Evolutionary conservation across 345 rosid genomes (phyloP).

Genomic region (Dipteronia dyeriana): DNA sequence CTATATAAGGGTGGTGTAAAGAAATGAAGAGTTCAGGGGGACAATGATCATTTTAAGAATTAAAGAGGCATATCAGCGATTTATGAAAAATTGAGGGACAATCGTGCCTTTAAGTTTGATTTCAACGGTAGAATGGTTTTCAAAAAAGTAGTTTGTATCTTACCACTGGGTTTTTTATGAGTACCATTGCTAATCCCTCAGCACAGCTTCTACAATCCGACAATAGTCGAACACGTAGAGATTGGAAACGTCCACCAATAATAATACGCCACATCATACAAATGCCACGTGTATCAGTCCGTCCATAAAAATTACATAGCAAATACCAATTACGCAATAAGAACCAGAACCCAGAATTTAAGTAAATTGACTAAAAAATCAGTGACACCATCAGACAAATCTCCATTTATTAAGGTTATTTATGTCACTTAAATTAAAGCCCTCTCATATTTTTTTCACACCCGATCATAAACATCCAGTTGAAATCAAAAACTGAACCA

Average conservation of each 20-base stretch:
- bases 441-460: neutral
- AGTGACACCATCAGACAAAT: neutral
- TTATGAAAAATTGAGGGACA: too few species aligned
- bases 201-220: neutral
- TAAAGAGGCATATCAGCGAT: too few species aligned
- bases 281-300: slow-evolving; percentile 10
- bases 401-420: neutral
- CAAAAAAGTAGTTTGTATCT: too few species aligned
- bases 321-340: neutral
- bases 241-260: slow-evolving; percentile 13
- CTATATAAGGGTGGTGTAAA: too few species aligned
- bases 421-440: neutral
- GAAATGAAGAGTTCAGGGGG: too few species aligned
- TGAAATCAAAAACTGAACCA: neutral
- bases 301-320: neutral
- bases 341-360: slow-evolving; percentile 10
- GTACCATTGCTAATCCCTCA: neutral
- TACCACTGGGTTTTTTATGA: too few species aligned
- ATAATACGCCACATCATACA: slow-evolving; percentile 11
- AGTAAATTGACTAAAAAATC: slow-evolving; percentile 5
- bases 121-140: too few species aligned
- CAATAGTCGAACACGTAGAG: slow-evolving; percentile 21
- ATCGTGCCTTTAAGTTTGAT: too few species aligned
- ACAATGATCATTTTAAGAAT: too few species aligned
- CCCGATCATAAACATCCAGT: neutral